These are phyloP conservation scores for Fusarium luffae DNA, from an alignment of 2,329 filamentous ascomycete genomes.

Conservation along the genomic window DNA sequence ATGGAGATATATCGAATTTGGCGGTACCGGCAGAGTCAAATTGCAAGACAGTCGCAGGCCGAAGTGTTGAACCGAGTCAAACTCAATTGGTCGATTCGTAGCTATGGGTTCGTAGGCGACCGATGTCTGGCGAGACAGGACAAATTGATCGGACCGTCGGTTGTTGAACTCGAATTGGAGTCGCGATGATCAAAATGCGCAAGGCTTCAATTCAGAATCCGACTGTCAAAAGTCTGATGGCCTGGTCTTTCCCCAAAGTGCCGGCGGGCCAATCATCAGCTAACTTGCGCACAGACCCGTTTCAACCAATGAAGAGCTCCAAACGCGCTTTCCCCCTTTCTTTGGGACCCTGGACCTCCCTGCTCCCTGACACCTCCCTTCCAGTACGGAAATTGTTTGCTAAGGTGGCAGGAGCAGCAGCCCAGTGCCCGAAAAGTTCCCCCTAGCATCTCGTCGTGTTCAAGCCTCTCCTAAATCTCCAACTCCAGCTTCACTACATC, in stretches of 20 bases:
- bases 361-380: slow-evolving; percentile 49
- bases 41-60: not conserved
- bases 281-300: slow-evolving; percentile 45
- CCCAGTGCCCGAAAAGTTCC: slow-evolving; percentile 55
- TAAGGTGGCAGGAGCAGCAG: slow-evolving; percentile 54
- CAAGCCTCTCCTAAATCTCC: slow-evolving; percentile 45
- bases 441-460: slow-evolving; percentile 47
- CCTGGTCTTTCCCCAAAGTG: slow-evolving; percentile 38
- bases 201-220: slow-evolving; percentile 40
- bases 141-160: slow-evolving; percentile 21
- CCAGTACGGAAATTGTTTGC: slow-evolving; percentile 61
- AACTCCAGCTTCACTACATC: slow-evolving; percentile 45
- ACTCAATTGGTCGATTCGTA: not conserved
- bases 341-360: slow-evolving; percentile 51
- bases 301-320: slow-evolving; percentile 47
- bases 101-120: slow-evolving; percentile 14
- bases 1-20: slow-evolving; percentile 15
- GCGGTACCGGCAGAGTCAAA: slow-evolving; percentile 19
- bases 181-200: slow-evolving; percentile 40
- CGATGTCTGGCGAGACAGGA: slow-evolving; percentile 4
- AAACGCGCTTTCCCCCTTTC: slow-evolving; percentile 57
- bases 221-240: slow-evolving; percentile 49
- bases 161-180: slow-evolving; percentile 28
- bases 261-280: slow-evolving; percentile 48
- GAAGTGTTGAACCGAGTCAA: not conserved